Percentiles rank a stretch among this genome's conserved stretches.
These are phyloP conservation scores for Diversispora eburnea DNA, from an alignment of 192 early-diverging fungal species.

Conservation along the genomic window DNA sequence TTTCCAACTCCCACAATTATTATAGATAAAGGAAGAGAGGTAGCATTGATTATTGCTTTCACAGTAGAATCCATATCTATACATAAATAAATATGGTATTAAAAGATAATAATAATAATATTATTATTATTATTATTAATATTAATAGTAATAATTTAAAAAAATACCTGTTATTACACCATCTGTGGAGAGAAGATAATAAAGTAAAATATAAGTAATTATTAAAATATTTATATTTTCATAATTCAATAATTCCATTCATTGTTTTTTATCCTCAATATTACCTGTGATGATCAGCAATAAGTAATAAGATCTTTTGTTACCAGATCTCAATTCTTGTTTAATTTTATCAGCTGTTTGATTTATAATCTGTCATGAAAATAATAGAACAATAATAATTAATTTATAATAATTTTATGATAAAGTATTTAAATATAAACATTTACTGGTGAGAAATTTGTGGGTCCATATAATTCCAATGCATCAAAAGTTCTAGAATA, in stretches of 20 bases:
- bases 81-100: background rate
- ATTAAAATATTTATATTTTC: background rate
- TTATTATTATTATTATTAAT: too few species aligned
- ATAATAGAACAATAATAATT: background rate
- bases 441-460: conserved; percentile 49
- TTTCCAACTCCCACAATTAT: conserved; percentile 56
- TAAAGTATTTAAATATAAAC: background rate
- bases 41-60: conserved; percentile 43
- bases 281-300: conserved; percentile 17
- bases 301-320: conserved; percentile 13
- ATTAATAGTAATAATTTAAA: conserved; percentile 13
- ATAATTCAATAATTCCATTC: background rate
- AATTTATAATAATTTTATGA: background rate
- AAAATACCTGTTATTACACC: conserved; percentile 29
- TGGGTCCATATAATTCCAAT: conserved; percentile 48
- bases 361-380: conserved; percentile 6
- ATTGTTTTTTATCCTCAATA: background rate
- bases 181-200: conserved; percentile 28
- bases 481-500: conserved; percentile 39
- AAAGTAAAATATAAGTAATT: background rate
- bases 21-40: conserved; percentile 44
- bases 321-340: conserved; percentile 15
- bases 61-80: conserved; percentile 40
- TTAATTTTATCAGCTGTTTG: conserved; percentile 18
- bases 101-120: background rate